These are phyloP conservation scores for Colletotrichum limetticola DNA, from an alignment of 2,329 filamentous ascomycete species.

Conservation along the genomic window DNA sequence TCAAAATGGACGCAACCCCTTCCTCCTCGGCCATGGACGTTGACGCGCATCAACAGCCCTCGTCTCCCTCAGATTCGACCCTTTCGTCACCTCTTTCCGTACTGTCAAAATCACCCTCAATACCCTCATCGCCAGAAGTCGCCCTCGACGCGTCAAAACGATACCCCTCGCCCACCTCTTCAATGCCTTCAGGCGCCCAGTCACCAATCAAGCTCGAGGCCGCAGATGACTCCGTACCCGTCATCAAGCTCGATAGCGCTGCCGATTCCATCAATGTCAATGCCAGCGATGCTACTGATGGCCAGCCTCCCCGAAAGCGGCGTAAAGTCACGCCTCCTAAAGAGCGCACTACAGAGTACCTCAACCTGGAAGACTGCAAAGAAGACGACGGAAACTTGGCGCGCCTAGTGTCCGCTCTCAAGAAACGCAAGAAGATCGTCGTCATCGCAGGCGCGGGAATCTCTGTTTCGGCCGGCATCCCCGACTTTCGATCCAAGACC, in stretches of 20 bases:
- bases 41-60: constrained; percentile 20
- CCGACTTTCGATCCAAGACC: constrained; percentile 92
- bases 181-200: constrained; percentile 58
- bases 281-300: constrained; percentile 69
- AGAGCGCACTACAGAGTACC: constrained; percentile 81
- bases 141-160: constrained; percentile 52
- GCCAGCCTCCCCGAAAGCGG: constrained; percentile 79
- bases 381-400: constrained; percentile 68
- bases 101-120: constrained; percentile 63
- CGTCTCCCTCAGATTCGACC: constrained; percentile 47
- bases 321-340: constrained; percentile 71
- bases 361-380: constrained; percentile 71
- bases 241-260: constrained; percentile 41
- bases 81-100: constrained; percentile 66
- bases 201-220: constrained; percentile 61
- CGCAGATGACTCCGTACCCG: constrained; percentile 42
- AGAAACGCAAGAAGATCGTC: constrained; percentile 95
- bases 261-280: constrained; percentile 36
- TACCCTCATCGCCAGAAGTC: constrained; percentile 55
- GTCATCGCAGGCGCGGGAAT: constrained; percentile 97
- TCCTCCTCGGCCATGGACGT: constrained; percentile 29
- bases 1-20: constrained; percentile 25
- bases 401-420: constrained; percentile 77
- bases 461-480: constrained; percentile 95
- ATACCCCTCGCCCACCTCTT: constrained; percentile 61